Evolutionary conservation across 768 basidiomycete genomes (phyloP), one percentile per base, ranked within the genome.

Genomic region (Panaeolus papilionaceus): DNA sequence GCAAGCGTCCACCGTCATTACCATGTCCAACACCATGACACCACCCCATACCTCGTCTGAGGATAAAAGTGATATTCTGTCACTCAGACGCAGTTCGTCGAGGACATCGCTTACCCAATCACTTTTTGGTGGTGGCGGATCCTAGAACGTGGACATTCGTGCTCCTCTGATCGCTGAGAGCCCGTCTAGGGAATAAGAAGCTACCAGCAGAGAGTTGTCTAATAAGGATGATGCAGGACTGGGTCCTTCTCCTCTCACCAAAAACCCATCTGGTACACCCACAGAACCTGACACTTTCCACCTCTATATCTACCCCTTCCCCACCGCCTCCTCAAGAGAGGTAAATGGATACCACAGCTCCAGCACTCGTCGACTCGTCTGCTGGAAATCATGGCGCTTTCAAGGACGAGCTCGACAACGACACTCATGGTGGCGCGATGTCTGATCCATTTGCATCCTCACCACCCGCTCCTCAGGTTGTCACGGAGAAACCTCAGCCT

Each of bases 131-230:
- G n/a, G n/a, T n/a, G n/a, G n/a, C n/a, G n/a, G n/a, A n/a, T n/a
- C n/a, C n/a, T n/a, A n/a, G n/a, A n/a, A n/a, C n/a, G n/a, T n/a
- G n/a, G n/a, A n/a, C 4, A 64, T 68, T 10, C 65, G 73, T 11
- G 61, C 68, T 4, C 89, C 89, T 11, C 90, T 91, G 3, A 91
- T 93, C 67, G 81, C 86, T 1, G 92, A 93, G 74, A 91, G 89
- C 2, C 90, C 90, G 37, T 83, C 83, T 8, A 83, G 89, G 28
- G 88, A 89, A 58, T 58, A 9, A 71, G 84, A 81, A 9, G 86
- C 82, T 16, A 79, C 79, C 38, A 70, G 72, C 20, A 49, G 67
- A 26, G 47, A 49, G 20, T 7, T 2, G 23, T 6, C n/a, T 49
- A 20, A 20, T 23, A 49, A 49, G 23, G 20, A 7, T 11, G 47